Base-by-base conservation (phyloP, 139 green algal genomes). In the Micromonas commoda region DNA sequence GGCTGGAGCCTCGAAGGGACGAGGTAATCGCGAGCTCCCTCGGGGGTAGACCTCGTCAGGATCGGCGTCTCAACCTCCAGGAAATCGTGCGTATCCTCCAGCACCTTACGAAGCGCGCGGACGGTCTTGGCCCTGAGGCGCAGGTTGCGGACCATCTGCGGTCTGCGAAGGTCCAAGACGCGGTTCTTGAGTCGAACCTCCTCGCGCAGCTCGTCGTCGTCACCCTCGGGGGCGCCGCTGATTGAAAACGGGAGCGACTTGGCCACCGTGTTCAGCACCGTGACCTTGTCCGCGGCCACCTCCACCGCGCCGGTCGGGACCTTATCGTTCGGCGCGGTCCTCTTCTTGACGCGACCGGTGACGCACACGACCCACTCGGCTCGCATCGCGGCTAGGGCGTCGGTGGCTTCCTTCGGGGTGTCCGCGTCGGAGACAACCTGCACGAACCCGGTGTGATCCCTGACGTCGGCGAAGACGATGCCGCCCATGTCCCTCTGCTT, bases 11-110 rank as follows among this genome's bases (percentile, higher is more conserved):
- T 64, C 26, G 75, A 82, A 2, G 85, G 94, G 51, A 99, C 95
- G 29, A 99, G 81, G 84, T 96, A 99, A 87, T 99, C 95, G 21
- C 95, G 83, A 0, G 95, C 95, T 5, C 95, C 95, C 85, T 99
- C 95, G 0, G 95, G 95, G 23, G 95, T 98, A 73, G 89, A 93
- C 6, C 91, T 85, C n/a, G 89, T 96, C 6, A 99, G 88, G 51
- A 97, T 91, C 61, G 95, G 95, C 19, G 95, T 99, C 85, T 99
- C 95, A 26, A 97, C 87, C 82, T 97, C 91, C 20, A 94, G 53
- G 73, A 96, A 97, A 31, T 64, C 81, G 9, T 87, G 80, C 2
- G 81, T 69, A 34, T 94, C 90, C 80, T 96, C 91, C 23, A 98
- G 86, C 77, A 89, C 93, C 24, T 86, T 71, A 1, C 95, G 86